A percentile compares a stretch with the other conserved stretches of the same genome.
phyloP scores from a whole-genome alignment of 176 grass and related monocot genomes.

The Musa schizocarpa region DNA sequence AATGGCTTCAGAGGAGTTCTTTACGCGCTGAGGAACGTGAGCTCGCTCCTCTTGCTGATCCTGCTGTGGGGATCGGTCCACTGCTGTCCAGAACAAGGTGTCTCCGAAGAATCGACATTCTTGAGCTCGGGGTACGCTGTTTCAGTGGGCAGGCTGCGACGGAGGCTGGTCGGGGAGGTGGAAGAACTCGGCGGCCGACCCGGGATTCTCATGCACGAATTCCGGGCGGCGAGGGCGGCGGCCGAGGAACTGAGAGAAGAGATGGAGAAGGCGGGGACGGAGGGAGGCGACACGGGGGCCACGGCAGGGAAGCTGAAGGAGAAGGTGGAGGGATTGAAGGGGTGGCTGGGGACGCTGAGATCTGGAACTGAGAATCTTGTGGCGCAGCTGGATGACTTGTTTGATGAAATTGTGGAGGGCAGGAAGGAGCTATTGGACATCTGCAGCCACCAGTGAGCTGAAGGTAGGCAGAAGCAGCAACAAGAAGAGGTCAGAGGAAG shows the following conservation, averaged over 20 bases:
- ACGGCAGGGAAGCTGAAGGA: conserved; percentile 26
- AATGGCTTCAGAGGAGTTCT: conserved; percentile 21
- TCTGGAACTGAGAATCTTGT: conserved; percentile 74
- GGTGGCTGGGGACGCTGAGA: conserved; percentile 66
- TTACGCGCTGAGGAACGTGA: conserved; percentile 1
- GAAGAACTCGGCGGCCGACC: not conserved
- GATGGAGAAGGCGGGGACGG: conserved; percentile 44
- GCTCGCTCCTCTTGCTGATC: conserved; percentile 17
- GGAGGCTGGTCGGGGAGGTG: conserved; percentile 13
- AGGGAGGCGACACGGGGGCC: conserved; percentile 23
- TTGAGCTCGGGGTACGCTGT: conserved; percentile 1
- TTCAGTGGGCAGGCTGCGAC: conserved; percentile 6
- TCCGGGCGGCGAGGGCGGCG: conserved; percentile 23
- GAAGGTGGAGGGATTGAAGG: conserved; percentile 63
- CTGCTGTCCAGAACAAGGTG: not conserved
- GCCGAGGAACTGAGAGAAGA: conserved; percentile 41
- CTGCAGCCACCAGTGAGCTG: conserved; percentile 63
- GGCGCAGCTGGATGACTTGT: conserved; percentile 90
- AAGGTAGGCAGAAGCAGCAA: not conserved
- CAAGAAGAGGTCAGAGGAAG: conserved; percentile 4
- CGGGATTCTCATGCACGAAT: conserved; percentile 5
- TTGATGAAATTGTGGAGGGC: conserved; percentile 98
- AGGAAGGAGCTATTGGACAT: conserved; percentile 94
- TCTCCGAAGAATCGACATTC: conserved; percentile 1
- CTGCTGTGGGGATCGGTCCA: conserved; percentile 13